Percentiles rank a stretch among this genome's conserved stretches.
Evolutionary conservation across 768 basidiomycete species (phyloP).

Genomic region (Leccinum sublutescens): DNA sequence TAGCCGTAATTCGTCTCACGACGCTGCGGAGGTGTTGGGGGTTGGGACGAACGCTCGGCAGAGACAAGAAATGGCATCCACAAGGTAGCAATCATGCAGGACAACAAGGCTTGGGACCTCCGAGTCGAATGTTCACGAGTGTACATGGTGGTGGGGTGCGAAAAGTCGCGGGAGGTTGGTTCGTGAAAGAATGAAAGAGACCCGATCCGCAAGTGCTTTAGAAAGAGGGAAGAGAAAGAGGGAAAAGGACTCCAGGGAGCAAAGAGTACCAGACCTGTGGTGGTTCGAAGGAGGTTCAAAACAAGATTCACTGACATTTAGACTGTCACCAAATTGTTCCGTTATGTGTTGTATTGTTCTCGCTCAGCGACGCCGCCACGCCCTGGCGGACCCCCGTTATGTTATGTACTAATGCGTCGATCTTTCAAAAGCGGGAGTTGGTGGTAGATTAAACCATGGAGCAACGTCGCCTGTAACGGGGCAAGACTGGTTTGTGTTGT

Average conservation of each 20-base stretch:
- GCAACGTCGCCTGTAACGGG: not conserved
- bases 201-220: not conserved
- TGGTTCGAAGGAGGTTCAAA: not conserved
- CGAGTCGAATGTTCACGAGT: not conserved
- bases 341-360: not conserved
- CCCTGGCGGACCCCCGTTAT: not conserved
- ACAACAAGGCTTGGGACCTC: not conserved
- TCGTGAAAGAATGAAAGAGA: not conserved
- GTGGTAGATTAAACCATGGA: not conserved
- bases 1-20: constrained; percentile 45
- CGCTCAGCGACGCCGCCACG: not conserved
- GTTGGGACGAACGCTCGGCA: not conserved
- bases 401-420: constrained; percentile 8
- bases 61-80: constrained; percentile 12
- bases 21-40: constrained; percentile 14
- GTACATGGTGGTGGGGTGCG: constrained; percentile 3
- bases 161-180: not conserved
- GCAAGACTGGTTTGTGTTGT: not conserved
- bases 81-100: constrained; percentile 12
- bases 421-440: not conserved
- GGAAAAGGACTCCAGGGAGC: not conserved
- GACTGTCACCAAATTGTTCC: not conserved
- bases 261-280: constrained; percentile 8
- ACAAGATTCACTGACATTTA: not conserved
- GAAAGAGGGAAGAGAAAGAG: not conserved